Base-by-base conservation (phyloP, 352 stramenopile species). In the Globisporangium echinulatum region DNA sequence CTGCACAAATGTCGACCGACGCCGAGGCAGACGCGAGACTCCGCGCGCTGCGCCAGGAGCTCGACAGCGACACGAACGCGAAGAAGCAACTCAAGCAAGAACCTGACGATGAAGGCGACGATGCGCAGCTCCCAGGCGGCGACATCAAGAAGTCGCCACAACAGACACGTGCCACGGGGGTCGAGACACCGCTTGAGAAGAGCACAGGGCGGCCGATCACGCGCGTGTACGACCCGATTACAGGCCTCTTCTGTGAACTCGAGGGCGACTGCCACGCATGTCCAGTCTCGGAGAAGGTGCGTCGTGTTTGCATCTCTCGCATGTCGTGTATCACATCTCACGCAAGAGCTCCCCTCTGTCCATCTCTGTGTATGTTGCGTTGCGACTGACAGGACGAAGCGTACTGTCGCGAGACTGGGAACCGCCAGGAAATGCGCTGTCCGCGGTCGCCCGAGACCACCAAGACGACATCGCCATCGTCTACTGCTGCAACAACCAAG, bases 391-490 rank as follows among this genome's bases (percentile, higher is more conserved):
- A 49, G 61, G 79, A 88, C 63, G 80, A 87, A 66, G 66, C 56
- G 17, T 87, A 75, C 51, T 93, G 84, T 55, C 71, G 77, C 9
- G 77, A 88, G 52, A 90, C 76, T 3, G 79, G 82, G 4, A 76
- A 85, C 54, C 76, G 77, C 0, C 79, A 91, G 67, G 84, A 93
- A 50, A 59, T 93, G 40, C 68, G 72, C 14, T 93, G 81, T 48
- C 72, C 72, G 52, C 67, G 55, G 9, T 10, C 59, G 13, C 49
- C 54, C 7, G 42, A 71, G 11, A 49, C 64, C 13, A 67, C 63
- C 61, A 14, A 33, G 38, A 25, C 19, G 50, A 54, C 9, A 25
- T 6, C 50, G 50, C 47, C 48, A 44, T 13, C 7, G 11, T 7
- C 40, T 7, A 3, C 40, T 44, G 11, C 40, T 10, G 48, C 10